Evolutionary conservation across 805 yeast genomes (phyloP).

Genomic region (Metschnikowia drakensbergensis): DNA sequence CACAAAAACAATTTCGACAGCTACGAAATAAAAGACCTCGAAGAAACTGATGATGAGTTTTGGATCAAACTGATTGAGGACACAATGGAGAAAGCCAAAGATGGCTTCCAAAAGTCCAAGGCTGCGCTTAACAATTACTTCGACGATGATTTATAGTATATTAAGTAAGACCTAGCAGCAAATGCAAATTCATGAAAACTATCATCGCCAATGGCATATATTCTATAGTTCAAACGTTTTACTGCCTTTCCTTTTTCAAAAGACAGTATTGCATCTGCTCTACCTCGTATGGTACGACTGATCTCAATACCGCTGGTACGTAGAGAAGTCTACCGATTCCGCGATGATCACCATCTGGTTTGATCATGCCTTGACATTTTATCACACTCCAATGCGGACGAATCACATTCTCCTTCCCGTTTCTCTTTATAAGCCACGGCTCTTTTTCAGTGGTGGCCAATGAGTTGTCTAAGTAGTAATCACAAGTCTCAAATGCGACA

Average conservation of each 20-base stretch:
- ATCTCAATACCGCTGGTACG: constrained; percentile 38
- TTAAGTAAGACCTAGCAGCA: background rate
- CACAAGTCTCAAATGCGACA: constrained; percentile 50
- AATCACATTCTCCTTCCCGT: constrained; percentile 15
- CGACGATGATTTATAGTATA: constrained; percentile 24
- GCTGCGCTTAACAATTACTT: constrained; percentile 51
- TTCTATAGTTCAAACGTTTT: background rate
- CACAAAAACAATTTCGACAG: constrained; percentile 43
- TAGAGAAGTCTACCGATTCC: constrained; percentile 55
- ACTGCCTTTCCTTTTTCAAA: constrained; percentile 6
- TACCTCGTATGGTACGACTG: constrained; percentile 30
- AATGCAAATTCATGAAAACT: background rate
- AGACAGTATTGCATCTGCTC: constrained; percentile 52
- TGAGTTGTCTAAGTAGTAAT: constrained; percentile 65
- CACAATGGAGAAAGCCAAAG: constrained; percentile 50
- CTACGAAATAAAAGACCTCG: constrained; percentile 19
- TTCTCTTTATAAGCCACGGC: constrained; percentile 8
- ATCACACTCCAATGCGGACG: constrained; percentile 46
- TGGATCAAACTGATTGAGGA: constrained; percentile 47
- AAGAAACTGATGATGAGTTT: constrained; percentile 28
- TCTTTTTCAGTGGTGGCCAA: constrained; percentile 45
- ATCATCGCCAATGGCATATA: background rate
- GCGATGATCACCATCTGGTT: constrained; percentile 48
- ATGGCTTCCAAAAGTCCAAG: constrained; percentile 49
- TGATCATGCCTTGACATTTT: constrained; percentile 47